Percentiles rank a stretch among this genome's conserved stretches.
Conservation (phyloP, 2,329 filamentous ascomycete species). For the Sporothrix dimorphospora region DNA sequence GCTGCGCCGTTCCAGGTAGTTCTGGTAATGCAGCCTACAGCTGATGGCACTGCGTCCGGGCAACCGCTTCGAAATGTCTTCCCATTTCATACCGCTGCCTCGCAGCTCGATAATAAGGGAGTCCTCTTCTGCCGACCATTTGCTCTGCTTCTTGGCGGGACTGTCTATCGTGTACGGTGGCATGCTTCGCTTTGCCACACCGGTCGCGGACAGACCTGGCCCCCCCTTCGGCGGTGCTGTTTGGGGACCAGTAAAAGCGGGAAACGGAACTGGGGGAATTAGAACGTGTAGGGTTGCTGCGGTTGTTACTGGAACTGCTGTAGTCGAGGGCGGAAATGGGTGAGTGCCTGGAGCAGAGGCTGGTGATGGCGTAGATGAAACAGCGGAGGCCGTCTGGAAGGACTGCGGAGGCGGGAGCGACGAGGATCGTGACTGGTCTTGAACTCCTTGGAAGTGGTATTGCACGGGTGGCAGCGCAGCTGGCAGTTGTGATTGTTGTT, state of each 20-base stretch:
- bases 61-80: constrained; percentile 90
- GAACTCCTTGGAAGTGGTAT: background rate
- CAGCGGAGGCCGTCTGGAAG: constrained; percentile 6
- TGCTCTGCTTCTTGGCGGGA: constrained; percentile 91
- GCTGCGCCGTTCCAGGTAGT: constrained; percentile 89
- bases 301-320: constrained; percentile 27
- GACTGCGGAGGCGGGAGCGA: constrained; percentile 40
- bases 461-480: background rate
- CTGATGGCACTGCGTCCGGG: constrained; percentile 92
- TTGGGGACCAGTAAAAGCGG: background rate
- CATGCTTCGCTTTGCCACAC: constrained; percentile 53
- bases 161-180: constrained; percentile 61
- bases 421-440: constrained; percentile 44
- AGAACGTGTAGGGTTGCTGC: constrained; percentile 28
- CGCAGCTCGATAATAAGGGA: constrained; percentile 90
- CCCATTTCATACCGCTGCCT: constrained; percentile 95
- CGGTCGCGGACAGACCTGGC: constrained; percentile 26
- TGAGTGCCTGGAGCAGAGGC: constrained; percentile 40
- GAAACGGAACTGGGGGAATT: background rate
- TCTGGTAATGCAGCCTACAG: constrained; percentile 93
- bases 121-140: constrained; percentile 94
- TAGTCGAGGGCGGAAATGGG: background rate
- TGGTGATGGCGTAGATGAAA: constrained; percentile 43
- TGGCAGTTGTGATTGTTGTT: background rate
- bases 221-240: constrained; percentile 10